A percentile compares a stretch with the other conserved stretches of the same genome.
These are phyloP conservation scores for Chaetomium olivaceum DNA, from an alignment of 2,329 filamentous ascomycete genomes.

Conservation along the genomic window DNA sequence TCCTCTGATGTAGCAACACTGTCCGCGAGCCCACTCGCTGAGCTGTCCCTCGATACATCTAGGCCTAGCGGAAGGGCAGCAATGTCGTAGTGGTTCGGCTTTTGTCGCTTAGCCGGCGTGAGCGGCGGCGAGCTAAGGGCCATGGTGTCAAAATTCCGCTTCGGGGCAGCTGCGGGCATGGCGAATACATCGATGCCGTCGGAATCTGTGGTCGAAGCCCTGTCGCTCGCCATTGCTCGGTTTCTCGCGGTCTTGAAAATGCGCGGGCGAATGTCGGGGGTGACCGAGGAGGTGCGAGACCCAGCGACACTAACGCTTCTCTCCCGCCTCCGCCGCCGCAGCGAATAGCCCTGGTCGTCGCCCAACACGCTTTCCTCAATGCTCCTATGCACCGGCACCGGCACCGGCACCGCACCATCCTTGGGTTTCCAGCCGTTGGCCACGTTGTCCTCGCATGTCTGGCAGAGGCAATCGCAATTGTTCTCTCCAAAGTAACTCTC, in stretches of 20 bases:
- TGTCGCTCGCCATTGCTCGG: constrained; percentile 38
- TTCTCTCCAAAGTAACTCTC: constrained; percentile 94
- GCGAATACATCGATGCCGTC: constrained; percentile 38
- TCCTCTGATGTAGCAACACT: constrained; percentile 39
- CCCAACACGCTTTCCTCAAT: constrained; percentile 52
- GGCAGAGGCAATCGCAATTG: constrained; percentile 93
- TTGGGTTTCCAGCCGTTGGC: constrained; percentile 79
- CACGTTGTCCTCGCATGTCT: constrained; percentile 73
- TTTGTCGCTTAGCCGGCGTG: constrained; percentile 56
- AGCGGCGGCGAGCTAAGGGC: constrained; percentile 55
- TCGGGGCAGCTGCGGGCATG: constrained; percentile 35
- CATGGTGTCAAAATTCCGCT: constrained; percentile 47
- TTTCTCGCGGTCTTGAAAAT: constrained; percentile 44
- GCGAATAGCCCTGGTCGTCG: constrained; percentile 51
- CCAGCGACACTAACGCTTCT: constrained; percentile 45
- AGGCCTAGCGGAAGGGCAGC: constrained; percentile 34
- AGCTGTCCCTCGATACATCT: constrained; percentile 44
- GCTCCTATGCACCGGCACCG: constrained; percentile 48
- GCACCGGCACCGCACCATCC: constrained; percentile 43
- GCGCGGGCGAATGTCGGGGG: constrained; percentile 56
- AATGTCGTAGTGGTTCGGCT: constrained; percentile 39
- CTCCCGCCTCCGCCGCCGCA: constrained; percentile 56
- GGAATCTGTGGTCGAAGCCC: constrained; percentile 41
- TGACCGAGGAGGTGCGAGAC: constrained; percentile 59
- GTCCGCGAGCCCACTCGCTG: constrained; percentile 37